Base-by-base conservation (phyloP, 441 rosid genomes). In the Viola pubescens region DNA sequence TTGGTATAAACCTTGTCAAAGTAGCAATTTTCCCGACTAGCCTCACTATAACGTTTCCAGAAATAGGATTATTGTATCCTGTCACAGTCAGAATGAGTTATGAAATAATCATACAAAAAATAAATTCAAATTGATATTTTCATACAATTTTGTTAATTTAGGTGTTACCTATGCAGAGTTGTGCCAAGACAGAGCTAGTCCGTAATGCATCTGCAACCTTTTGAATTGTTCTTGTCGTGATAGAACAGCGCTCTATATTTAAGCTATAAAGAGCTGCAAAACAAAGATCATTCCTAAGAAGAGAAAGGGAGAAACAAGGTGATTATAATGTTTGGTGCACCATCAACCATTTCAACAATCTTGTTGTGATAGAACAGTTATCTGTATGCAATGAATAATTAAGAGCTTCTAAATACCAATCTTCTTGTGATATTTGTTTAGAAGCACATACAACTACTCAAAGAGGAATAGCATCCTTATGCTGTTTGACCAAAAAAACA, bases 181-280 rank as follows among this genome's bases (percentile, higher is more conserved):
- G 91, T 54, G 94, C 73, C 71, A 94, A 81, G 57, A 68, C 71
- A 34, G 88, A 94, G 61, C 68, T 81, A 48, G 81, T 60, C 66
- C 73, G 75, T 76, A 88, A 74, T 42, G 87, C 84, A 76, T 85
- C 88, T 68, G 88, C 79, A 57, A 85, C 69, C 77, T 85, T 94
- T 63, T 85, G 86, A 75, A 94, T 77, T 64, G 99, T 86, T 70
- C 99, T 80, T 13, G 99, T 88, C 67, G 99, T 85, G 71, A 94
- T 77, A 55, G 88, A 90, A 71, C 99, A 94, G 43, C 74, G 75
- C 73, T 88, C 96, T 54, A 94, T 73, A 58, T 85, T 94, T 81
- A 94, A 85, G 78, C 80, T 85, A 67, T 82, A 85, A 57, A 90
- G 91, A 62, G 86, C 99, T 94, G 61, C 44, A 70, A 63, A 66